Evolutionary conservation across 768 basidiomycete species (phyloP).

Genomic region (Hericium rajendrae): DNA sequence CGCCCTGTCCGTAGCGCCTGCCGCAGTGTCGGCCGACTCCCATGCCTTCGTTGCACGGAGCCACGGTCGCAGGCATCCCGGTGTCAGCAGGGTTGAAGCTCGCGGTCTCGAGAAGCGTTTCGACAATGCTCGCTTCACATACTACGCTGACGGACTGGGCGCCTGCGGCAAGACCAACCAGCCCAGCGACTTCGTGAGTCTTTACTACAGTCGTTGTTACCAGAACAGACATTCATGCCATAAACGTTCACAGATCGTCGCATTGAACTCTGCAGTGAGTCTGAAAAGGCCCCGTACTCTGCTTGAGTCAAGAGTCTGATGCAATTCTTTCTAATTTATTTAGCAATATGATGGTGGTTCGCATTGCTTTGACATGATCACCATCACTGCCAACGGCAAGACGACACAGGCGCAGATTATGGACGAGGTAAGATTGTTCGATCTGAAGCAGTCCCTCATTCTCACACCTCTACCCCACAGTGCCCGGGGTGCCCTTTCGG

Average conservation of each 20-base stretch:
- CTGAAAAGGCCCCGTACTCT: not conserved
- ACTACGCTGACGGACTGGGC: conserved; percentile 47
- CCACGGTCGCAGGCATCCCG: not conserved
- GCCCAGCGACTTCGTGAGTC: conserved; percentile 35
- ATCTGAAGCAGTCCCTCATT: too few relatives aligned
- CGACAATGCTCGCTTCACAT: conserved; percentile 37
- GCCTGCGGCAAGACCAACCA: conserved; percentile 40
- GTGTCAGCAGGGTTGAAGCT: not conserved
- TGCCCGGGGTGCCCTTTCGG: conserved; percentile 54
- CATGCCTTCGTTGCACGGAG: not conserved
- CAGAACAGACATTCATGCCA: not conserved
- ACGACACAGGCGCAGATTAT: conserved; percentile 22
- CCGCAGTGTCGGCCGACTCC: not conserved
- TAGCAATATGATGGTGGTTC: conserved; percentile 22
- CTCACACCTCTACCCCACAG: conserved; percentile 20
- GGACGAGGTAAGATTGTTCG: conserved; percentile 18
- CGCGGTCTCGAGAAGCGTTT: conserved; percentile 31
- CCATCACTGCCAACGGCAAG: conserved; percentile 27
- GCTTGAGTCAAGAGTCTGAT: not conserved
- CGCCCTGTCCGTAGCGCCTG: not conserved
- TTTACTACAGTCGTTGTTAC: not conserved
- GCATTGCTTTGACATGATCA: conserved; percentile 26
- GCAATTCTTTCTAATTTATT: too few relatives aligned
- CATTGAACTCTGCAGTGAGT: conserved; percentile 26
- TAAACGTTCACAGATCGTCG: conserved; percentile 36